Evolutionary conservation across 768 basidiomycete genomes (phyloP).

Genomic region (Tylopilus sp.): DNA sequence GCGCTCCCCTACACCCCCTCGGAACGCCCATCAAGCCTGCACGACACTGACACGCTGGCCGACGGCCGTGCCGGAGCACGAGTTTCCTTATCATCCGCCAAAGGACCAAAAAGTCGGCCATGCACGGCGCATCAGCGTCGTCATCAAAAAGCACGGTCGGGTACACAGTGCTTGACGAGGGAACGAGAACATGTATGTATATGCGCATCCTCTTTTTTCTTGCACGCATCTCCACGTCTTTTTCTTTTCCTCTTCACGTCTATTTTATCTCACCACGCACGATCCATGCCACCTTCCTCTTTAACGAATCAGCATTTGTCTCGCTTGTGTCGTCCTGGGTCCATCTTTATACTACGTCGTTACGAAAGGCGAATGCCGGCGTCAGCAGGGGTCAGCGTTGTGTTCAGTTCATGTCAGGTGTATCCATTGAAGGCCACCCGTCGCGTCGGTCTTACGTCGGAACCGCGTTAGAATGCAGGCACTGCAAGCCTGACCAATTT

Average conservation of each 20-base stretch:
- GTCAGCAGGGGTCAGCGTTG: not conserved
- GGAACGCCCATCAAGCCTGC: not conserved
- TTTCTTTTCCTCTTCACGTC: not conserved
- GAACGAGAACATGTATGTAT: not conserved
- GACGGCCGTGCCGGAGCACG: conserved; percentile 7
- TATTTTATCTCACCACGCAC: not conserved
- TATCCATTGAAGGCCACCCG: too few species aligned
- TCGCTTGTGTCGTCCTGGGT: not conserved
- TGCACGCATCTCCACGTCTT: not conserved
- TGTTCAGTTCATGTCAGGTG: not conserved
- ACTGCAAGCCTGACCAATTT: too few species aligned
- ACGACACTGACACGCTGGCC: not conserved
- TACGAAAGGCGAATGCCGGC: not conserved
- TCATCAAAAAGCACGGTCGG: conserved; percentile 28
- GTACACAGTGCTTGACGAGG: conserved; percentile 10
- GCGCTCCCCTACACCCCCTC: not conserved
- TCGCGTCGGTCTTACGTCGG: not conserved
- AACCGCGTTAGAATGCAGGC: not conserved
- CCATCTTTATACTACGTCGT: not conserved
- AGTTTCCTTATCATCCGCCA: conserved; percentile 34
- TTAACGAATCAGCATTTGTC: not conserved
- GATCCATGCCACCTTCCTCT: not conserved
- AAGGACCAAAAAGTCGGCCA: conserved; percentile 35
- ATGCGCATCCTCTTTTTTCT: too few species aligned
- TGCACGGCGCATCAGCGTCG: conserved; percentile 38